These are phyloP conservation scores for Areca catechu DNA, from an alignment of 176 grass and related monocot species.

Conservation along the genomic window DNA sequence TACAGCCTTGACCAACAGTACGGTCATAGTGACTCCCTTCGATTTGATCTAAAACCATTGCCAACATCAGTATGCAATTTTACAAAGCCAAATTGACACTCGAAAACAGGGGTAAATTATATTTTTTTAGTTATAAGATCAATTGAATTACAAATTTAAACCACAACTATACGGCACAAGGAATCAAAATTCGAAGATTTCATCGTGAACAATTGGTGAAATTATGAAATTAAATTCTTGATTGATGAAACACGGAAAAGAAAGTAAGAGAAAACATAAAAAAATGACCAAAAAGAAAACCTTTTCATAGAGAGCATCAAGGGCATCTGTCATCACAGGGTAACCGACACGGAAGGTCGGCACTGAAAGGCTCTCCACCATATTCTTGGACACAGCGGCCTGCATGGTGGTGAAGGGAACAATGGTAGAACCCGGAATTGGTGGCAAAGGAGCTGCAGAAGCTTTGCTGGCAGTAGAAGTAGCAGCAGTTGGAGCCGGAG, in stretches of 20 bases:
- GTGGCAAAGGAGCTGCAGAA: slow-evolving; percentile 18
- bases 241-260: too few relatives aligned
- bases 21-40: slow-evolving; percentile 88
- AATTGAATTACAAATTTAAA: too few relatives aligned
- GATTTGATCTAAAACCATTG: slow-evolving; percentile 41
- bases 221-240: too few relatives aligned
- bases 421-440: slow-evolving; percentile 38
- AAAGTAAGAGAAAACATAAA: background rate
- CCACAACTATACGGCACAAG: too few relatives aligned
- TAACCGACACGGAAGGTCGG: slow-evolving; percentile 68
- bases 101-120: too few relatives aligned
- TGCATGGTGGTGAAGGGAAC: slow-evolving; percentile 86
- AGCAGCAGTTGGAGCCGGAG: background rate
- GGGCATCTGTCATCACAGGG: slow-evolving; percentile 51
- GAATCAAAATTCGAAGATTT: too few relatives aligned
- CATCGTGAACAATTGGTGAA: too few relatives aligned
- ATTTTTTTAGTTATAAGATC: too few relatives aligned
- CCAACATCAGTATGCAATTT: too few relatives aligned
- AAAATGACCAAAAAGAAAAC: slow-evolving; percentile 19
- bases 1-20: slow-evolving; percentile 65
- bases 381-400: slow-evolving; percentile 77
- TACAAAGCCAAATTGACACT: too few relatives aligned
- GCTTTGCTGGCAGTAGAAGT: slow-evolving; percentile 3
- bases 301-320: slow-evolving; percentile 71
- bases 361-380: slow-evolving; percentile 73